Conservation (phyloP, 768 basidiomycete genomes). For the Termitomyces sp. region DNA sequence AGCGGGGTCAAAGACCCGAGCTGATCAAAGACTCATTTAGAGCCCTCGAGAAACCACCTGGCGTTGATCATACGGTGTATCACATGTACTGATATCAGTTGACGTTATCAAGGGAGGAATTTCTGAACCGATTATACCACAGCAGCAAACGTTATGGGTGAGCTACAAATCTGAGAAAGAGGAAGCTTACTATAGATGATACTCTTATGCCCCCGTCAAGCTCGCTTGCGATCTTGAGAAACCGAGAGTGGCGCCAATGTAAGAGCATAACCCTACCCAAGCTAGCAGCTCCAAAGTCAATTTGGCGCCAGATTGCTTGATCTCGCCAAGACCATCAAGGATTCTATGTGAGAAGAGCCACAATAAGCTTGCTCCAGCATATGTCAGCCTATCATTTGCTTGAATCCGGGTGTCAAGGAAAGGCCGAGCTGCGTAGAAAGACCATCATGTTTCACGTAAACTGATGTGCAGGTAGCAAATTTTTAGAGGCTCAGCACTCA, state of each 20-base stretch:
- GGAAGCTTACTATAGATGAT: too few relatives aligned
- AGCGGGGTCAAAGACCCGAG: too few relatives aligned
- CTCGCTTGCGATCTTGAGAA: neutral
- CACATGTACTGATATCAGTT: too few relatives aligned
- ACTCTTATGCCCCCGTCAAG: too few relatives aligned
- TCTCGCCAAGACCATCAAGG: neutral
- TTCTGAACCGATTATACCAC: too few relatives aligned
- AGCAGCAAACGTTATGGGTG: neutral
- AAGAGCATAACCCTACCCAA: too few relatives aligned
- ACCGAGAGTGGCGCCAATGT: neutral
- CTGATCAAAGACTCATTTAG: too few relatives aligned
- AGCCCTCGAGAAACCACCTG: too few relatives aligned
- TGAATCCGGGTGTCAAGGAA: neutral
- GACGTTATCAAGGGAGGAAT: too few relatives aligned
- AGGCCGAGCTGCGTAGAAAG: neutral
- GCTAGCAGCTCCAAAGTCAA: too few relatives aligned
- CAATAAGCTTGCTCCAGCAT: neutral
- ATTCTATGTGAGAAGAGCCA: neutral
- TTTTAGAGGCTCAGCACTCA: neutral
- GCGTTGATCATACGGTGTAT: too few relatives aligned
- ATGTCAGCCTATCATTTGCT: neutral
- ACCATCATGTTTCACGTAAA: neutral
- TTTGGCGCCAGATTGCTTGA: neutral
- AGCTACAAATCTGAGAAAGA: neutral
- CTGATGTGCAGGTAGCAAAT: neutral